These are phyloP conservation scores for Fusarium floridanum DNA, from an alignment of 2,329 filamentous ascomycete species.

Conservation along the genomic window DNA sequence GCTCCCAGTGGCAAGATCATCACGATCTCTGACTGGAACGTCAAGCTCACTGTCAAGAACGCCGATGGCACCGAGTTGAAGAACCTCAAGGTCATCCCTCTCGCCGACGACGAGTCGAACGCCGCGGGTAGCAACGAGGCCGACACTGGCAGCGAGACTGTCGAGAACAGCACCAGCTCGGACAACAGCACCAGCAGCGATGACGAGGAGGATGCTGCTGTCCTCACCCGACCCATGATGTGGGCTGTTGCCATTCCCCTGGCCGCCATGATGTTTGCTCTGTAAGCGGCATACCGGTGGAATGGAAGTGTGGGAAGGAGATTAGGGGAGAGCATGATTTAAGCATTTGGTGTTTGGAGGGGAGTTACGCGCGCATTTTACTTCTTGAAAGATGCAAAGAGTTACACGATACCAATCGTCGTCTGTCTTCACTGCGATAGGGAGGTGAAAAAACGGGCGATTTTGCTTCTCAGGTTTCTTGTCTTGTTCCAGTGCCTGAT, in stretches of 20 bases:
- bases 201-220: constrained; percentile 47
- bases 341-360: constrained; percentile 26
- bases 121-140: constrained; percentile 58
- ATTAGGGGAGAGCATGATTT: constrained; percentile 11
- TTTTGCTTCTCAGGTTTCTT: constrained; percentile 28
- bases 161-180: constrained; percentile 34
- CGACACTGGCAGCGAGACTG: constrained; percentile 49
- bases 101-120: constrained; percentile 61
- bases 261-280: constrained; percentile 52
- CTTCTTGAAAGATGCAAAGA: constrained; percentile 35
- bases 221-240: constrained; percentile 48
- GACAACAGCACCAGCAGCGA: constrained; percentile 36
- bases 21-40: constrained; percentile 72
- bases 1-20: constrained; percentile 77
- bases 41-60: constrained; percentile 60
- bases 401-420: constrained; percentile 34
- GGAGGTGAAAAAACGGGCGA: constrained; percentile 8
- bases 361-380: constrained; percentile 24
- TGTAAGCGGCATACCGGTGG: constrained; percentile 30
- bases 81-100: constrained; percentile 62
- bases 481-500: constrained; percentile 17
- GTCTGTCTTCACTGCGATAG: constrained; percentile 2
- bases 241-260: constrained; percentile 52
- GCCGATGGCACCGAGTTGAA: constrained; percentile 57
- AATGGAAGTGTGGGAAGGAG: neutral